Evolutionary conservation across 164 flowering plant species (phyloP).

Genomic region (Stephania cephalantha): DNA sequence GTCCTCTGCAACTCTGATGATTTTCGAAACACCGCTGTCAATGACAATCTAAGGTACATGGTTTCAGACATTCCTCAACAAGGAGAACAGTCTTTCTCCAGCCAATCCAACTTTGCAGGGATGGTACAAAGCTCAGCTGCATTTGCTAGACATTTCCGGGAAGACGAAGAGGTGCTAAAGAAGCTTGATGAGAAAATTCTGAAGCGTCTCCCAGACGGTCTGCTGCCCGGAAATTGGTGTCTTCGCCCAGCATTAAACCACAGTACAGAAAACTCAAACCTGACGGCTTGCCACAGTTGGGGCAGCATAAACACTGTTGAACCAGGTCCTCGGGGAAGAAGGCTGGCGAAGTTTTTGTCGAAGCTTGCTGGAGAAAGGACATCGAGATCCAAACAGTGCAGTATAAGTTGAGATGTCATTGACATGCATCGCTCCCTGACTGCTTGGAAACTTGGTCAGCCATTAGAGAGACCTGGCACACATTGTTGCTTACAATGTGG

Average conservation of each 20-base stretch:
- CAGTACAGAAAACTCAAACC: slow-evolving; percentile 4
- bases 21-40: slow-evolving; percentile 36
- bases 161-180: slow-evolving; percentile 21
- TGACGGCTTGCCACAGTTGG: slow-evolving; percentile 11
- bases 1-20: slow-evolving; percentile 46
- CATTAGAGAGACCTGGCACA: neutral
- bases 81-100: slow-evolving; percentile 15
- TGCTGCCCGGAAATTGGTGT: slow-evolving; percentile 45
- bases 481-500: neutral
- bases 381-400: slow-evolving; percentile 9
- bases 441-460: neutral
- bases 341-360: slow-evolving; percentile 8
- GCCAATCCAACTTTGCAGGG: slow-evolving; percentile 10
- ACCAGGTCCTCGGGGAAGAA: slow-evolving; percentile 15
- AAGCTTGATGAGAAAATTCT: slow-evolving; percentile 29
- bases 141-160: slow-evolving; percentile 33
- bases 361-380: slow-evolving; percentile 11
- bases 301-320: slow-evolving; percentile 9
- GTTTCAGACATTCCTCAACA: slow-evolving; percentile 5
- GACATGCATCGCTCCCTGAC: neutral
- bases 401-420: neutral
- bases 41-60: slow-evolving; percentile 30
- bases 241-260: slow-evolving; percentile 6
- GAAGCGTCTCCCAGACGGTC: slow-evolving; percentile 16
- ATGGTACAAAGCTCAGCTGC: slow-evolving; percentile 23